Base-by-base conservation (phyloP, 78 protist species). In the Polysphondylium violaceum region DNA sequence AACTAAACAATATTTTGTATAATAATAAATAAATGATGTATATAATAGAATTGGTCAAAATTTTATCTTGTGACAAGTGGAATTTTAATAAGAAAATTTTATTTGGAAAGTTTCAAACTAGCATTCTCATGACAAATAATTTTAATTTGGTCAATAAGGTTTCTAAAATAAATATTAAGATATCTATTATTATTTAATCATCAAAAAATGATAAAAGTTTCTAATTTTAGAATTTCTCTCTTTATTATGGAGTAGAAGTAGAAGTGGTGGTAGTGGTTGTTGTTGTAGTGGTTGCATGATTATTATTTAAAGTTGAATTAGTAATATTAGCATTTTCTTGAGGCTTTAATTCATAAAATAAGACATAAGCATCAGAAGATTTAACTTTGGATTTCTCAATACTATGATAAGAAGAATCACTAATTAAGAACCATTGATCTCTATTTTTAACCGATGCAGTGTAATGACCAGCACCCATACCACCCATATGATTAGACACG, bases 381-480 rank as follows among this genome's bases (percentile, higher is more conserved):
- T 78, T 50, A 31, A 93, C 58, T 27, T 44, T 14, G n/a, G 74
- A 61, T 56, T 71, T 81, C 17, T 63, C 61, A 35, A 44, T 73
- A 7, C 25, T 23, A 69, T 56, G 86, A 58, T 47, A 59, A 17
- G 78, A 40, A 11, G 94, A 72, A 76, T 96, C 97, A 64, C 96
- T 90, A 31, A 85, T 95, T 19, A 64, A 5, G 63, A 61, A 56
- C 98, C 98, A 97, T 21, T 38, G 53, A 29, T 74, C 74, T 41
- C 33, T 40, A 71, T 95, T 85, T 74, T 76, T 77, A 35, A 96
- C 88, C 61, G 68, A 83, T 7, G 98, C 98, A 0, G 97, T 97
- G 87, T 98, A 98, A 79, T 98, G 99, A 29, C 99, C 99, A n/a
- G 95, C 93, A 43, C 93, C 95, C 53, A 90, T 11, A 21, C 88